Base-by-base conservation (phyloP, 2,329 filamentous ascomycete species). In the Ceratocystis lukuohia region DNA sequence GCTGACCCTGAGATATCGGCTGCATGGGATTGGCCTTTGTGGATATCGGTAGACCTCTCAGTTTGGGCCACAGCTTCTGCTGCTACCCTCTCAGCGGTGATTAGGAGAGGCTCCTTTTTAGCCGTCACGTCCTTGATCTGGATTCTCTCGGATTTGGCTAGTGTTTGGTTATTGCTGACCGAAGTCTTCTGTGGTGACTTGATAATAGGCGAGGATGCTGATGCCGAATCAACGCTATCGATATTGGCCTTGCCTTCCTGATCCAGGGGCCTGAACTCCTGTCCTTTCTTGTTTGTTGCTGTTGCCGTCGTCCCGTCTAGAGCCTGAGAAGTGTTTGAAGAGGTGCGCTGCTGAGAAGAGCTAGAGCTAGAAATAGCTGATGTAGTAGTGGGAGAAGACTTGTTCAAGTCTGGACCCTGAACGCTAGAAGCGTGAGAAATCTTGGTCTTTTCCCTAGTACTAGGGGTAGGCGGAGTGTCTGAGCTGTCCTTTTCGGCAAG, bases 101-200 rank as follows among this genome's bases (percentile, higher is more conserved):
- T 66, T 33, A 66, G 30, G 8, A 63, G 57, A 30, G 65, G 70
- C 57, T 65, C 68, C 37, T 37, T 68, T 22, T 67, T 65, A 15
- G 67, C 68, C 20, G 70, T 72, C 59, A 69, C 70, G 5, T 68
- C 70, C 65, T 73, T 74, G 20, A 69, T 69, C 68, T 74, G 76
- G 6, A 68, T 69, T 67, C 75, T 76, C 2, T 72, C 66, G 8
- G 70, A 45, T 61, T 72, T 73, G 62, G 76, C 76, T 65, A n/a
- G 56, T 59, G 56, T 20, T 7, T 59, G 28, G 28, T 30, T 30
- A 37, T 30, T 30, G n/a, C 10, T 6, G 15, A 5, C 30, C 15
- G 17, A 59, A 10, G 25, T 7, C 12, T 59, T 59, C 28, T 59
- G 15, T n/a, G 56, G 12, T 22, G 56, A 37, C 22, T 59, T 72